phyloP scores from a whole-genome alignment of 106 monocot species.

The Dendrobium nobile region DNA sequence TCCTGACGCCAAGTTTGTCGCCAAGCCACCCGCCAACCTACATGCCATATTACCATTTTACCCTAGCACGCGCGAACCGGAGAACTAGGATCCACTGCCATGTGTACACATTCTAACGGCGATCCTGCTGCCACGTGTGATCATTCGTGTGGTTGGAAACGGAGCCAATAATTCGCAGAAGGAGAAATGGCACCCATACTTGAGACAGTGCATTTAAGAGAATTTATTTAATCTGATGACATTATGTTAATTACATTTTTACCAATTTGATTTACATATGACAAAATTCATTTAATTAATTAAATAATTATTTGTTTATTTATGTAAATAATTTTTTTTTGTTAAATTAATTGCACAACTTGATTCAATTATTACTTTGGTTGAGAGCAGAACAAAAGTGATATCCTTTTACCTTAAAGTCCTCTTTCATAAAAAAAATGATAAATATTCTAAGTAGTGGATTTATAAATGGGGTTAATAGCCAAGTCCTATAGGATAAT shows the following conservation, averaged over 20 bases:
- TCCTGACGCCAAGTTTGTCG: not conserved
- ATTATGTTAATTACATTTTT: not conserved
- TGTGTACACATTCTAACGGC: not conserved
- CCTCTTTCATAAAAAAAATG: too few species aligned
- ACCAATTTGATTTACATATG: not conserved
- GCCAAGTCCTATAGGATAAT: too few species aligned
- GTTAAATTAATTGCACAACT: not conserved
- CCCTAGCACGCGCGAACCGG: not conserved
- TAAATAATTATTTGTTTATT: not conserved
- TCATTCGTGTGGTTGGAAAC: not conserved
- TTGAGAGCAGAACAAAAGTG: too few species aligned
- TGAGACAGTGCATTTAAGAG: slow-evolving; percentile 4
- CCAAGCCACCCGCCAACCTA: not conserved
- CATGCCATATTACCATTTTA: not conserved
- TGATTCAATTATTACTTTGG: not conserved
- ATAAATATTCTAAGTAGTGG: too few species aligned
- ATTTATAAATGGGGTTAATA: too few species aligned
- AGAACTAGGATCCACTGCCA: not conserved
- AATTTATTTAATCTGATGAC: slow-evolving; percentile 6
- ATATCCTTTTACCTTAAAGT: too few species aligned
- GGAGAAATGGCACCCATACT: slow-evolving; percentile 1
- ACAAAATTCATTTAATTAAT: not conserved
- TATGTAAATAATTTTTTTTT: not conserved
- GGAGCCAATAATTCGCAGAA: not conserved
- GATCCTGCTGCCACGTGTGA: not conserved